phyloP scores from a whole-genome alignment of 257 asterid genomes.

The Solanum clarkiae region DNA sequence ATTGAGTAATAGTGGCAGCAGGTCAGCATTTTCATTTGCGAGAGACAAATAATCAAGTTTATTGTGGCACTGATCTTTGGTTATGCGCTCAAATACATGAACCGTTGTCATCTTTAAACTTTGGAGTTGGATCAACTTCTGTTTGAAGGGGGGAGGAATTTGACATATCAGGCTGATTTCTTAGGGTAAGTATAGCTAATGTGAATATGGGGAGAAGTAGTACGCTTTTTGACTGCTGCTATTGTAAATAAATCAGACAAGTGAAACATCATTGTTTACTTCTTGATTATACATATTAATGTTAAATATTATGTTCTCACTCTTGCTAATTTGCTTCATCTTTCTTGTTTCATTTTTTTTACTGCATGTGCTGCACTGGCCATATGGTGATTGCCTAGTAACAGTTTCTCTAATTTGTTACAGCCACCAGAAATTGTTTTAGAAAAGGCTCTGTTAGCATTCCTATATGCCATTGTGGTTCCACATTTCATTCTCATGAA shows the following conservation, averaged over 20 bases:
- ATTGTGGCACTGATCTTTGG: neutral
- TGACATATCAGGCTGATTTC: slow-evolving; percentile 6
- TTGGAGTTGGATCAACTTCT: neutral
- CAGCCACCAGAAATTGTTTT: neutral
- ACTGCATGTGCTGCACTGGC: neutral
- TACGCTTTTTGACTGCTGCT: slow-evolving; percentile 4
- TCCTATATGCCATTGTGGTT: neutral
- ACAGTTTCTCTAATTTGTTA: neutral
- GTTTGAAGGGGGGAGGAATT: neutral
- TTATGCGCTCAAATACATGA: neutral
- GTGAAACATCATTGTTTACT: neutral
- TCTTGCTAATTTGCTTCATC: neutral
- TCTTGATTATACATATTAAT: neutral
- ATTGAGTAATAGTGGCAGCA: neutral
- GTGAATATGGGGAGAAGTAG: slow-evolving; percentile 15
- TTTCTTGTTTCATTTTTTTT: neutral
- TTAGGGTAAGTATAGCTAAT: slow-evolving; percentile 18
- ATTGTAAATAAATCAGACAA: slow-evolving; percentile 17
- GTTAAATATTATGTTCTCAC: neutral
- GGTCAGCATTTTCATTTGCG: neutral
- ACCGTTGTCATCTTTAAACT: neutral
- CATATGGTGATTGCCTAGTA: neutral
- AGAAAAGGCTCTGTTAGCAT: neutral
- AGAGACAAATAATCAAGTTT: neutral
- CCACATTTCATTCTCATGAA: neutral